A percentile compares a stretch with the other conserved stretches of the same genome.
These are phyloP conservation scores for Ophiognomonia clavigignenti-juglandacearum DNA, from an alignment of 2,329 filamentous ascomycete genomes.

Conservation along the genomic window DNA sequence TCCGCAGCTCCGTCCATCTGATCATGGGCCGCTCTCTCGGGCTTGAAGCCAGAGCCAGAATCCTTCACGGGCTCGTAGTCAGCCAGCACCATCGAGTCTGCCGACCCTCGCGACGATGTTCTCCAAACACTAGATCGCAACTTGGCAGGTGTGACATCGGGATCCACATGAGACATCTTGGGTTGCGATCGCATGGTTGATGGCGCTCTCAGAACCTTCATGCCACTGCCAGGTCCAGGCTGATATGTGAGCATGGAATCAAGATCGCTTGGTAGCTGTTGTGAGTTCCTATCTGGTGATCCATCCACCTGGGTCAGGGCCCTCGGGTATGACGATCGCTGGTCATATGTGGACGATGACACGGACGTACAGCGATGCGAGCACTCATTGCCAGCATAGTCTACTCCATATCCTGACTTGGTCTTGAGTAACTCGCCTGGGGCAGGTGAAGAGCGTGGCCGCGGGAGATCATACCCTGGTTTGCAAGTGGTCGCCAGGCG, in stretches of 20 bases:
- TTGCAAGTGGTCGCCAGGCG: not conserved
- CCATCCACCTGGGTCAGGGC: not conserved
- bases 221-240: constrained; percentile 2
- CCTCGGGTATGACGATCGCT: not conserved
- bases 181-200: constrained; percentile 13
- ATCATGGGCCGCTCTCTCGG: not conserved
- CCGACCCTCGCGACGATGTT: constrained; percentile 2
- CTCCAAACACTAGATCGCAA: constrained; percentile 1
- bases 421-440: not conserved
- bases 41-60: not conserved
- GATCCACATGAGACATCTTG: not conserved
- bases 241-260: constrained; percentile 5
- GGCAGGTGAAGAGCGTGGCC: not conserved
- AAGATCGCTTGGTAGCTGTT: not conserved
- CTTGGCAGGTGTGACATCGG: not conserved
- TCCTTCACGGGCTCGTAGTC: not conserved
- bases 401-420: not conserved
- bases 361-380: not conserved
- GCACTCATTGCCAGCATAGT: not conserved
- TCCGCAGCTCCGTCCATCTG: constrained; percentile 14
- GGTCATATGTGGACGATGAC: not conserved
- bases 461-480: not conserved
- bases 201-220: constrained; percentile 12
- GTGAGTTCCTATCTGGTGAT: not conserved
- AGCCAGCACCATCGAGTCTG: not conserved